Percentiles rank a stretch among this genome's conserved stretches.
phyloP scores from a whole-genome alignment of 164 flowering plant genomes.

The Tetrastigma voinierianum region DNA sequence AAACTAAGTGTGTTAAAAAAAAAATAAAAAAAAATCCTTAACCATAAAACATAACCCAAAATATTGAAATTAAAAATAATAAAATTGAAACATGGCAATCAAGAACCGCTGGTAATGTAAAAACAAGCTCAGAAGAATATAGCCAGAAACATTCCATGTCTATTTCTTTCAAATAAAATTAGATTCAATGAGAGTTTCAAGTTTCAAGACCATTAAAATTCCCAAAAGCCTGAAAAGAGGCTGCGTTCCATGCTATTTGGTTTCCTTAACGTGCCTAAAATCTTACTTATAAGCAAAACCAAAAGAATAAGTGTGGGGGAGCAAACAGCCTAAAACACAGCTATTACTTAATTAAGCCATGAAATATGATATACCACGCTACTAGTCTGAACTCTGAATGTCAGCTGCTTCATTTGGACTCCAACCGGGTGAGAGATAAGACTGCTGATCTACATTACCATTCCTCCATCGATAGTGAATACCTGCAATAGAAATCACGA shows the following conservation, averaged over 20 bases:
- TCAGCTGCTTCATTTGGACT: neutral
- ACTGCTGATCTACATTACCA: constrained; percentile 38
- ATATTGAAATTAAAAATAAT: no score
- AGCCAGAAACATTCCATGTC: no score
- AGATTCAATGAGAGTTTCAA: no score
- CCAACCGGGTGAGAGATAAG: neutral
- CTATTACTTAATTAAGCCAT: neutral
- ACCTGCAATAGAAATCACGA: constrained; percentile 30
- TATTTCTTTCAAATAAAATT: no score
- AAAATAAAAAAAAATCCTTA: no score
- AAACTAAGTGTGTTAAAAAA: no score
- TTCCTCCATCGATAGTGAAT: constrained; percentile 56
- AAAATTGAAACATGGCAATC: no score
- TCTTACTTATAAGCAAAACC: neutral
- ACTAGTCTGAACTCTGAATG: neutral
- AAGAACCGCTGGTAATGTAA: no score
- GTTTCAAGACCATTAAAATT: no score
- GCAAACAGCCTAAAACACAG: neutral
- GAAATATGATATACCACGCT: neutral
- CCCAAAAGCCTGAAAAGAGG: no score
- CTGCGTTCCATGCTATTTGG: neutral
- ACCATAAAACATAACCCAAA: no score
- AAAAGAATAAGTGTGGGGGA: neutral
- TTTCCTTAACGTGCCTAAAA: neutral
- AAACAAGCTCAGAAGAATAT: no score